Percentiles rank a stretch among this genome's conserved stretches.
Evolutionary conservation across 2,329 filamentous ascomycete genomes (phyloP).

Genomic region (Rhinocladiella mackenziei): DNA sequence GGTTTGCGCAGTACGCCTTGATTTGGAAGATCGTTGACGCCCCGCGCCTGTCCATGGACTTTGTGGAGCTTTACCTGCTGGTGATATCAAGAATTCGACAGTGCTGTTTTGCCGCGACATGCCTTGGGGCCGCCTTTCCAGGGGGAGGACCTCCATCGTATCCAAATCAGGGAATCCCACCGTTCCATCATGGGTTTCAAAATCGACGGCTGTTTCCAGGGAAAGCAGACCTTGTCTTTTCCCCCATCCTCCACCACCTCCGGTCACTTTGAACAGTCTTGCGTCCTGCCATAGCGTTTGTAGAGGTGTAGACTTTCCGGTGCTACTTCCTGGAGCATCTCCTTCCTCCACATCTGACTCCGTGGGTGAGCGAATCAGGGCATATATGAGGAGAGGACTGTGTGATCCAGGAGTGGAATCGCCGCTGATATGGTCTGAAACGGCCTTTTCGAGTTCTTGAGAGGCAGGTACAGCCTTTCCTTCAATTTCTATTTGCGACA

Average conservation of each 20-base stretch:
- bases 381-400: conserved; percentile 21
- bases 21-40: background rate
- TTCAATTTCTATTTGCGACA: conserved; percentile 25
- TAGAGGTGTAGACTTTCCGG: too few species aligned
- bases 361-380: conserved; percentile 16
- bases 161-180: conserved; percentile 16
- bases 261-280: conserved; percentile 27
- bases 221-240: conserved; percentile 29
- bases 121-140: conserved; percentile 5
- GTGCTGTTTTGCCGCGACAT: conserved; percentile 16
- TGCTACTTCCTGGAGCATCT: background rate
- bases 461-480: conserved; percentile 22
- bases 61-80: background rate
- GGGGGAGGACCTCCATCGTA: background rate
- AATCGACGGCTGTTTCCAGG: conserved; percentile 23
- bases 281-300: conserved; percentile 14
- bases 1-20: background rate
- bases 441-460: conserved; percentile 26
- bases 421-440: conserved; percentile 10
- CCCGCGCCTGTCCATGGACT: too few species aligned
- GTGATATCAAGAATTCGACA: conserved; percentile 17
- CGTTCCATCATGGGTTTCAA: conserved; percentile 3
- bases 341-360: background rate
- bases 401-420: conserved; percentile 4
- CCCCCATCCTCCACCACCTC: conserved; percentile 31